Conservation (phyloP, 129 eudicot species). For the Flaveria robusta region DNA sequence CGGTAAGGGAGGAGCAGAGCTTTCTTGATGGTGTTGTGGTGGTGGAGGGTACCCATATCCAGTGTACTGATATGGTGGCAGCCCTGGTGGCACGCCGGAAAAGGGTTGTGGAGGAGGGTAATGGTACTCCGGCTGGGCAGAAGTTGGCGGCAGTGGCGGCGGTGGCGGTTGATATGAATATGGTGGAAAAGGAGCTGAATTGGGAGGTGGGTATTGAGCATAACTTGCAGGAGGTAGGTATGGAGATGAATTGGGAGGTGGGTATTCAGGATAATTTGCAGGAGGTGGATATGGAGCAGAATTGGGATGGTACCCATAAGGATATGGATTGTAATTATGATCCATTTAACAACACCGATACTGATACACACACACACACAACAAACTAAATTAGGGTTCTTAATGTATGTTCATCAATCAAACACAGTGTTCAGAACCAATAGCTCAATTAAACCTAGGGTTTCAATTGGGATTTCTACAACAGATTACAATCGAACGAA, state of each 20-base stretch:
- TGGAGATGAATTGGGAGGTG: conserved; percentile 39
- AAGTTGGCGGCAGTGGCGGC: conserved; percentile 28
- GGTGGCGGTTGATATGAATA: conserved; percentile 37
- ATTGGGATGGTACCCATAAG: conserved; percentile 31
- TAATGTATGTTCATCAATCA: conserved; percentile 15
- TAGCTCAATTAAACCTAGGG: conserved; percentile 17
- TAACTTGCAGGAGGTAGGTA: conserved; percentile 41
- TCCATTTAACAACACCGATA: conserved; percentile 45
- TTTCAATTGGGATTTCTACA: conserved; percentile 17
- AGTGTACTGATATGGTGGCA: conserved; percentile 30
- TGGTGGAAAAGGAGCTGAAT: conserved; percentile 31
- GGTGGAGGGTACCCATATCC: conserved; percentile 46
- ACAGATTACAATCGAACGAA: conserved; percentile 1
- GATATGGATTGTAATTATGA: conserved; percentile 35
- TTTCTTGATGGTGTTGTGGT: conserved; percentile 34
- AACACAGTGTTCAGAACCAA: conserved; percentile 11
- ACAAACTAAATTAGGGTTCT: conserved; percentile 13
- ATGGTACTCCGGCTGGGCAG: conserved; percentile 37
- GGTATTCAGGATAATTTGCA: conserved; percentile 36
- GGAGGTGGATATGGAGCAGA: conserved; percentile 58
- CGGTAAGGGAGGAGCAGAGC: conserved; percentile 42
- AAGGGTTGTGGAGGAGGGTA: conserved; percentile 31
- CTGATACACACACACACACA: conserved; percentile 40
- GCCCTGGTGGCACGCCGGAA: conserved; percentile 17
- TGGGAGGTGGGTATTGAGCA: conserved; percentile 37